Conservation (phyloP, 306 rosid species). For the Boehmeria nivea region DNA sequence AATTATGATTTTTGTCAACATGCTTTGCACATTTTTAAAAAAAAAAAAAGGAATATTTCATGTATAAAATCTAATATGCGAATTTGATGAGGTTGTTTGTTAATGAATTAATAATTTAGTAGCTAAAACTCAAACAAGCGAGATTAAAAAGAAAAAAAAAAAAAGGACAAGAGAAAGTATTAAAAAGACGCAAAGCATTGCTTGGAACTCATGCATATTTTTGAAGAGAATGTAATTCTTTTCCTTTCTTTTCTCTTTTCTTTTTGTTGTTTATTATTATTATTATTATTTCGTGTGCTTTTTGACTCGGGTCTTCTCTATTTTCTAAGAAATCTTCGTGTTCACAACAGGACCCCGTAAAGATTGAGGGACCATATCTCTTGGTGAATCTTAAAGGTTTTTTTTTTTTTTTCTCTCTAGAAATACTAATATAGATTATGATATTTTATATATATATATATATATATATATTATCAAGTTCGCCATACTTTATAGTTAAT, state of each 20-base stretch:
- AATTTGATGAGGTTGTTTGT: not conserved
- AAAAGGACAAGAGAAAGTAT: not conserved
- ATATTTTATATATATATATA: not conserved
- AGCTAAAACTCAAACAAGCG: too few species aligned
- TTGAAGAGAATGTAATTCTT: constrained; percentile 28
- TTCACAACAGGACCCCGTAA: constrained; percentile 39
- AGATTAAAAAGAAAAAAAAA: too few species aligned
- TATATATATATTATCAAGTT: not conserved
- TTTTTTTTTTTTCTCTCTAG: constrained; percentile 14
- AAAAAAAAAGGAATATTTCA: not conserved
- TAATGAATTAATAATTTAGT: not conserved
- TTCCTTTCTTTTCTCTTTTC: constrained; percentile 3
- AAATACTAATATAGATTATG: constrained; percentile 7
- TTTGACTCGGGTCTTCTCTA: constrained; percentile 49
- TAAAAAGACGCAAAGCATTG: constrained; percentile 20
- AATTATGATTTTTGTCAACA: not conserved
- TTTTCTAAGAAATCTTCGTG: constrained; percentile 34
- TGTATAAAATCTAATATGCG: too few species aligned
- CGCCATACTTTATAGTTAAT: constrained; percentile 10
- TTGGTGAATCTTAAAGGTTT: constrained; percentile 18
- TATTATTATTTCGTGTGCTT: constrained; percentile 31
- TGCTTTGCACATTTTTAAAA: too few species aligned
- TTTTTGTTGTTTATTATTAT: too few species aligned
- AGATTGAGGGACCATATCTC: constrained; percentile 38
- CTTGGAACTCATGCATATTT: constrained; percentile 24